phyloP scores from a whole-genome alignment of 805 yeast species.

The Ogataea corticis region DNA sequence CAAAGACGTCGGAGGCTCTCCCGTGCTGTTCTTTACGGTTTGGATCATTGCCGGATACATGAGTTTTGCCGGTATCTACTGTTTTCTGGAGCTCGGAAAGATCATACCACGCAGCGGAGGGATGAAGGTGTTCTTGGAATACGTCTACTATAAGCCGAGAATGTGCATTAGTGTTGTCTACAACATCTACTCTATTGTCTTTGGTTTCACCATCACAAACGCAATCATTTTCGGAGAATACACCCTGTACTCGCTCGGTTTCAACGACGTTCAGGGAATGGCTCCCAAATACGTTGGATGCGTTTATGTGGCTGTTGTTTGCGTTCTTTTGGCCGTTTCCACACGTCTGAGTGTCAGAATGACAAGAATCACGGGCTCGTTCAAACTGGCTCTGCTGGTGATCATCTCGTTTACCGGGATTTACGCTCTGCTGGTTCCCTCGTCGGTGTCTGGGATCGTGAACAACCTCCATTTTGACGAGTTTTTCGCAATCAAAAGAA shows the following conservation, averaged over 20 bases:
- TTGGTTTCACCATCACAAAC: conserved; percentile 54
- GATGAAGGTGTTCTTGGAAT: conserved; percentile 69
- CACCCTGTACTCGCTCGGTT: conserved; percentile 44
- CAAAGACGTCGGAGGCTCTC: conserved; percentile 68
- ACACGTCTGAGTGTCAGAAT: conserved; percentile 58
- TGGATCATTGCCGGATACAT: conserved; percentile 65
- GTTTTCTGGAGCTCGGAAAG: conserved; percentile 70
- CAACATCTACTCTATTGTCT: conserved; percentile 46
- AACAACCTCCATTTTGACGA: conserved; percentile 39
- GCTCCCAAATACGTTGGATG: conserved; percentile 45
- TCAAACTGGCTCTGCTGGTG: conserved; percentile 56
- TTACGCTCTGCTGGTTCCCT: conserved; percentile 55
- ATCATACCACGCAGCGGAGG: conserved; percentile 77
- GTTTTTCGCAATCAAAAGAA: conserved; percentile 30
- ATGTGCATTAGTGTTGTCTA: conserved; percentile 50
- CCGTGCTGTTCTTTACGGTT: conserved; percentile 55
- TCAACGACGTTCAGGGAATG: conserved; percentile 39
- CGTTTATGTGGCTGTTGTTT: conserved; percentile 36
- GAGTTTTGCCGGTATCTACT: conserved; percentile 66
- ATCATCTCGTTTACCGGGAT: conserved; percentile 59
- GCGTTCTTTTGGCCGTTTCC: conserved; percentile 56
- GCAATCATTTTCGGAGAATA: conserved; percentile 58
- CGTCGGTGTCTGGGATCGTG: conserved; percentile 42
- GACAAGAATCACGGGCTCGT: conserved; percentile 62
- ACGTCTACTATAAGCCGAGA: conserved; percentile 60